phyloP scores from a whole-genome alignment of 208 protist species.

The Vickermania spadyakhi region DNA sequence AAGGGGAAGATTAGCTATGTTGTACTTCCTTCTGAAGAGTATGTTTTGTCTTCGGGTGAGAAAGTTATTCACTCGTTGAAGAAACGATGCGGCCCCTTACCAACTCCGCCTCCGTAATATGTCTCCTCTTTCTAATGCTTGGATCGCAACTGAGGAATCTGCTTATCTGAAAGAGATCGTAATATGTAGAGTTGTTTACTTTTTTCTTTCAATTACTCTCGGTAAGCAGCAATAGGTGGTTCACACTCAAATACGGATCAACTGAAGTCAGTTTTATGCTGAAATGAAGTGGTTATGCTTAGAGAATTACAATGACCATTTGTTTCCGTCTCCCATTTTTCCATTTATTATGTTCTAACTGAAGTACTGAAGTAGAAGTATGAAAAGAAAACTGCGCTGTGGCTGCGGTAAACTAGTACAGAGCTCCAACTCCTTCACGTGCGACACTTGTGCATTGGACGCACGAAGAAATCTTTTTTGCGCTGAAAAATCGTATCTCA shows the following conservation, averaged over 20 bases:
- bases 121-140: constrained; percentile 29
- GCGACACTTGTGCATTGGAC: neutral
- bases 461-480: neutral
- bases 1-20: constrained; percentile 20
- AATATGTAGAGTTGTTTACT: too few relatives aligned
- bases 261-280: neutral
- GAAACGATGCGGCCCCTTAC: constrained; percentile 43
- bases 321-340: too few relatives aligned
- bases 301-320: too few relatives aligned
- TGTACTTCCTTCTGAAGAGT: constrained; percentile 62
- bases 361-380: neutral
- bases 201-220: too few relatives aligned
- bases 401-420: neutral
- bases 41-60: constrained; percentile 51
- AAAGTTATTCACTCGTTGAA: constrained; percentile 49
- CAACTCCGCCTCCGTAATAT: constrained; percentile 46
- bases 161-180: neutral
- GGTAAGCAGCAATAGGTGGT: neutral
- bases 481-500: neutral
- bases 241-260: neutral
- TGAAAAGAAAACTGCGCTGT: neutral
- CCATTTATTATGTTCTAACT: too few relatives aligned
- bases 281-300: too few relatives aligned
- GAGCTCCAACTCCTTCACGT: neutral
- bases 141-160: neutral